These are phyloP conservation scores for Lichenothelia convexa DNA, from an alignment of 495 filamentous ascomycete genomes.

Conservation along the genomic window DNA sequence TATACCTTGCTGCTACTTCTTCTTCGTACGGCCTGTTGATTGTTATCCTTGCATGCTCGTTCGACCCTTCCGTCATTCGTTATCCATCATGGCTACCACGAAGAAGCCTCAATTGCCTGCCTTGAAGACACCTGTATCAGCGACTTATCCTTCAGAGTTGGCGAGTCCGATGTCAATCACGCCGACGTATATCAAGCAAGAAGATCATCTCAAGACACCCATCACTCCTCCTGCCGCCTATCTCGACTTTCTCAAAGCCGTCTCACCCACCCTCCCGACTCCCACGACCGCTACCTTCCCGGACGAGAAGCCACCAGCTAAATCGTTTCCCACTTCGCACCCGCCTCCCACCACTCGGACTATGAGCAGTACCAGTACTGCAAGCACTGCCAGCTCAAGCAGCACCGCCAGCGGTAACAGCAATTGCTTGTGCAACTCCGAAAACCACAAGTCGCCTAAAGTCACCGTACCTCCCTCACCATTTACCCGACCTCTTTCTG, in stretches of 20 bases:
- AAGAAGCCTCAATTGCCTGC: conserved; percentile 14
- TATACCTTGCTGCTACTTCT: too few relatives aligned
- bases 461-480: conserved; percentile 23
- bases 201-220: conserved; percentile 48
- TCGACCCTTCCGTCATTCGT: too few relatives aligned
- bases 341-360: conserved; percentile 2
- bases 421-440: conserved; percentile 2
- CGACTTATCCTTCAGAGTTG: conserved; percentile 64
- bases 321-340: background rate
- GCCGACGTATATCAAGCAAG: conserved; percentile 31
- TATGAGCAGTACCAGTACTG: conserved; percentile 20
- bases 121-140: conserved; percentile 58
- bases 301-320: conserved; percentile 15
- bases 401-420: conserved; percentile 5
- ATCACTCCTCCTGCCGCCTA: conserved; percentile 89
- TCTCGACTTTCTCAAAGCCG: conserved; percentile 71
- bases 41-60: too few relatives aligned
- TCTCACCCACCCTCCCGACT: conserved; percentile 45
- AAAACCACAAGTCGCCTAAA: background rate
- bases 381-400: conserved; percentile 23
- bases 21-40: too few relatives aligned
- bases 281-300: conserved; percentile 20
- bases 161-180: conserved; percentile 35
- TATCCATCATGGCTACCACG: background rate
- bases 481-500: conserved; percentile 36